Evolutionary conservation across 2,329 filamentous ascomycete species (phyloP).

Genomic region (Epichloe gansuensis): DNA sequence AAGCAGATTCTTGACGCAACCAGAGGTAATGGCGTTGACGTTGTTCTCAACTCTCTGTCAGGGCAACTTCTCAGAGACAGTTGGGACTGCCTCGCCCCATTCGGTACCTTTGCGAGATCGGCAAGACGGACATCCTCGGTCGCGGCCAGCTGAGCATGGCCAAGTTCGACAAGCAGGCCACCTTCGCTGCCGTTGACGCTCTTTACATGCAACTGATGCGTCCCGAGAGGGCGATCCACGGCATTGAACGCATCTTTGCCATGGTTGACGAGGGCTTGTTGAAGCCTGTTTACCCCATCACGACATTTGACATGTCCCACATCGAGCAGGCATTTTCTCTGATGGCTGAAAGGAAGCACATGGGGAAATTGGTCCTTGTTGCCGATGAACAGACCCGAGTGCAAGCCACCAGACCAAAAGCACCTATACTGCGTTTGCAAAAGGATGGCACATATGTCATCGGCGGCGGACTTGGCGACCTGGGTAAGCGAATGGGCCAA

Average conservation of each 20-base stretch:
- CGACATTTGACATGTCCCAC: background rate
- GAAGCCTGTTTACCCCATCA: constrained; percentile 5
- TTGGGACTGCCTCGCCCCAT: constrained; percentile 31
- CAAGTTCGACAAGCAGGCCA: constrained; percentile 20
- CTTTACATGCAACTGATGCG: constrained; percentile 28
- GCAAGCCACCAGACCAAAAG: constrained; percentile 27
- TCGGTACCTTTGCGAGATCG: constrained; percentile 35
- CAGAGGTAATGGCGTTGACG: constrained; percentile 49
- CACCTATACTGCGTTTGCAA: constrained; percentile 27
- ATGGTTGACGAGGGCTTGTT: constrained; percentile 23
- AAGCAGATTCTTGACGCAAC: constrained; percentile 10
- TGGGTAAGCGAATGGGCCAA: constrained; percentile 32
- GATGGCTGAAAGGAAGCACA: background rate
- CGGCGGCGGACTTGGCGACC: constrained; percentile 11
- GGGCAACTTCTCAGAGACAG: constrained; percentile 29
- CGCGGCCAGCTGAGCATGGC: constrained; percentile 34
- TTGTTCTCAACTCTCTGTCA: constrained; percentile 44
- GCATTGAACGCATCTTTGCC: constrained; percentile 18
- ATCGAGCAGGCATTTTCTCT: constrained; percentile 11
- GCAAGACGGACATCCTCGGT: constrained; percentile 22
- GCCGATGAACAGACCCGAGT: background rate
- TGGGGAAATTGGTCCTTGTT: background rate
- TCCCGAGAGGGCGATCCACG: constrained; percentile 25
- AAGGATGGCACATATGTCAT: constrained; percentile 34
- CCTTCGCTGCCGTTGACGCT: constrained; percentile 31